Percentiles rank a stretch among this genome's conserved stretches.
Evolutionary conservation across 441 rosid genomes (phyloP).

Genomic region (Sinapis alba): DNA sequence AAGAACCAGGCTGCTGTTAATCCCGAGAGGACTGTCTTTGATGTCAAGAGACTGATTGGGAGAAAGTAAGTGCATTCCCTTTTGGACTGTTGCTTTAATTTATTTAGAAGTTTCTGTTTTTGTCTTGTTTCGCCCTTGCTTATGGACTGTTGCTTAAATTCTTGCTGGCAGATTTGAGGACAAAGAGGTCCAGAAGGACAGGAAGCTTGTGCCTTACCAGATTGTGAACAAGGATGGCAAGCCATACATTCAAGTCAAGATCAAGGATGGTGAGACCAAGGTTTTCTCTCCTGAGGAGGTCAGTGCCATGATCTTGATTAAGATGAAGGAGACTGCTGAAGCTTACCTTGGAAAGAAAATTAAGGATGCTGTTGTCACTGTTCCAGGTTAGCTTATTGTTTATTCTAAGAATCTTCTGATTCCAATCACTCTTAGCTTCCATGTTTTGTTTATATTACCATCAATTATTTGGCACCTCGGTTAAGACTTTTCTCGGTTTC

Average conservation of each 20-base stretch:
- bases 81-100: neutral
- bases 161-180: conserved; percentile 67
- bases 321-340: conserved; percentile 99
- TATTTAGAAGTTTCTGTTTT: neutral
- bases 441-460: too few species aligned
- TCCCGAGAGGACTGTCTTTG: conserved; percentile 80
- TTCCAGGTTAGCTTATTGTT: conserved; percentile 45
- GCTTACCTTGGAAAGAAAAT: conserved; percentile 98
- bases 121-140: neutral
- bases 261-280: conserved; percentile 95
- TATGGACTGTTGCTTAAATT: neutral
- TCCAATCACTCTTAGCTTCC: too few species aligned
- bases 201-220: conserved; percentile 89
- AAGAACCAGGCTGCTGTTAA: conserved; percentile 93
- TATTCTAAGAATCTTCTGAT: too few species aligned
- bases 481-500: too few species aligned
- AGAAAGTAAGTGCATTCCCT: conserved; percentile 60
- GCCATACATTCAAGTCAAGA: conserved; percentile 89
- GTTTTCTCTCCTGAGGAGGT: conserved; percentile 93
- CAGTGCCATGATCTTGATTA: conserved; percentile 82
- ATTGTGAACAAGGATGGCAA: conserved; percentile 93
- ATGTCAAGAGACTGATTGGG: conserved; percentile 92
- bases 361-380: conserved; percentile 98
- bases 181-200: conserved; percentile 93
- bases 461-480: too few species aligned